Conservation (phyloP, 768 basidiomycete genomes). For the Mycena polygramma region DNA sequence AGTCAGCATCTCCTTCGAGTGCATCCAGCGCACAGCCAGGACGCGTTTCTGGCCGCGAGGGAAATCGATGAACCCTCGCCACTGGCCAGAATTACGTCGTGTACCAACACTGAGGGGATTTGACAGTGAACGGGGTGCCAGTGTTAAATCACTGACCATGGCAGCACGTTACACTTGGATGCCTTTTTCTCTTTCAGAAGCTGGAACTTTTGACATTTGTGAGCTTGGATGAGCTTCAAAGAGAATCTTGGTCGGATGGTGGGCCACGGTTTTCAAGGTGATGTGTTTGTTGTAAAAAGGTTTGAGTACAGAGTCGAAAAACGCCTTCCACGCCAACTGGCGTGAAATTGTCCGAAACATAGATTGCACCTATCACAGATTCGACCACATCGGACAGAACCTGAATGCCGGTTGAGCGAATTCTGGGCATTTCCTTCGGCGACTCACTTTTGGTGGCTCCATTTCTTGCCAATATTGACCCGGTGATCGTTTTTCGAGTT, state of each 20-base stretch:
- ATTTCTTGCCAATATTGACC: constrained; percentile 86
- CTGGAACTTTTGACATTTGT: constrained; percentile 77
- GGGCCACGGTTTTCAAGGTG: constrained; percentile 76
- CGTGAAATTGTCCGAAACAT: constrained; percentile 80
- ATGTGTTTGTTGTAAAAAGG: constrained; percentile 87
- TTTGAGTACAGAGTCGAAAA: constrained; percentile 77
- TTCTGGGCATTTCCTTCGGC: background rate
- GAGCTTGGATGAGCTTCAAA: constrained; percentile 80
- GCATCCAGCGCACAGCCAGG: constrained; percentile 77
- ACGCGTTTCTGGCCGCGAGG: constrained; percentile 72
- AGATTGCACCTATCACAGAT: constrained; percentile 83
- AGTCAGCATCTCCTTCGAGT: constrained; percentile 72
- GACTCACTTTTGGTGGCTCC: constrained; percentile 80
- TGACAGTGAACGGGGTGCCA: background rate
- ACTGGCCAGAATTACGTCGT: constrained; percentile 72
- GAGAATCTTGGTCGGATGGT: constrained; percentile 82
- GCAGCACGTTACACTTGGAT: constrained; percentile 56
- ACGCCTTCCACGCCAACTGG: constrained; percentile 68
- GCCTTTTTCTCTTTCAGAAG: constrained; percentile 64
- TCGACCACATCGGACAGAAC: constrained; percentile 85
- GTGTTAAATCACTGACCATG: constrained; percentile 58
- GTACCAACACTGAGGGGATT: constrained; percentile 68
- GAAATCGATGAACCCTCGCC: constrained; percentile 64
- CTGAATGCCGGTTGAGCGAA: constrained; percentile 49
- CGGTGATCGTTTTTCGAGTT: constrained; percentile 62